Evolutionary conservation across 768 basidiomycete species (phyloP), one percentile per base, ranked within the genome.

Genomic region (Rhizopogon vulgaris): DNA sequence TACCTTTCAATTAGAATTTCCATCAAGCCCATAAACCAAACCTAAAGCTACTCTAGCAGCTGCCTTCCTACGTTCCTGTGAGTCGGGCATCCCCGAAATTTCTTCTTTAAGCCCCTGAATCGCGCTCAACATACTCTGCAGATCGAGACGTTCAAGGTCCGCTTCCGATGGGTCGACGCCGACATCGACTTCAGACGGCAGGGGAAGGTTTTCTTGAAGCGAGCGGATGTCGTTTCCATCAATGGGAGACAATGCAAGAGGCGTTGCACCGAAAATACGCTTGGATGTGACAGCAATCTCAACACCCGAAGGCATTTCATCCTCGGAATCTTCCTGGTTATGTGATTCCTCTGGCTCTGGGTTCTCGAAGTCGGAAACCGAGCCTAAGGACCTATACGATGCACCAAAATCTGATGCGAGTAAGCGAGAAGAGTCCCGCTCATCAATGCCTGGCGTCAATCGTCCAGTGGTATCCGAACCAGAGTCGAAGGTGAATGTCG

Each of bases 11-110:
- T 34, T 18, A 3, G 47, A 36, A 15, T 28, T 18, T 8, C 24
- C 38, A 39, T 53, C 53, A 3, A 90, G 67, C 3, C 86, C 87
- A 65, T 87, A 85, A 6, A 84, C 86, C 47, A 90, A 66, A 1
- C 85, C 85, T 0, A 90, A 70, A 22, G 88, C 86, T 18, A 87
- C 85, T 41, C 73, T 71, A 7, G 88, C 88, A 0, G 88, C 88
- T 24, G 86, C 82, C 58, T 71, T 78, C 58, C 84, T 71, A 56
- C 81, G 72, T 67, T 85, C 85, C 22, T 73, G 74, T 57, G 83
- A 79, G 60, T 84, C 74, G 5, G 72, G 69, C 69, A 90, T 86
- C 10, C 71, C 76, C 22, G 82, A 74, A 56, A 90, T 89, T 70
- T 90, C 86, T 22, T 78, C 79, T 62, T 86, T 87, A 77, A 88